Conservation (phyloP, 345 rosid genomes). For the Pugionium cornutum region DNA sequence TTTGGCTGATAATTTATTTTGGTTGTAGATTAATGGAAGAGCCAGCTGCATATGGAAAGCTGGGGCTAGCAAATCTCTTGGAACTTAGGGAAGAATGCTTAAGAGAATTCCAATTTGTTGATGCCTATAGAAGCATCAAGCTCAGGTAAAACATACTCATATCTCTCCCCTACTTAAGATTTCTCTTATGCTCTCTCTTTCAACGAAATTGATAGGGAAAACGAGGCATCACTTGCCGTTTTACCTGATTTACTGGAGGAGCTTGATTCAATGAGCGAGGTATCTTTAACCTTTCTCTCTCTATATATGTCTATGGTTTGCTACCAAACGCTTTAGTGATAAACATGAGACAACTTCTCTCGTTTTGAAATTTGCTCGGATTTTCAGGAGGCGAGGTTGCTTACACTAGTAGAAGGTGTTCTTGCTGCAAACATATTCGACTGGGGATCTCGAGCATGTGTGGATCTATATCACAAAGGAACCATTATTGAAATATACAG, state of each 20-base stretch:
- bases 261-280: conserved; percentile 90
- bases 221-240: conserved; percentile 98
- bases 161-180: conserved; percentile 15
- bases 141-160: conserved; percentile 56
- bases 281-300: conserved; percentile 33
- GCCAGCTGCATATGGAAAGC: conserved; percentile 97
- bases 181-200: conserved; percentile 21
- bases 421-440: conserved; percentile 98
- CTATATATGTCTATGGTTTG: neutral
- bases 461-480: conserved; percentile 96
- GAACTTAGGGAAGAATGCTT: conserved; percentile 97
- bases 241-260: conserved; percentile 83
- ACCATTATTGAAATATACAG: conserved; percentile 97
- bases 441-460: conserved; percentile 99
- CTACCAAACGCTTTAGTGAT: neutral
- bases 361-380: conserved; percentile 13
- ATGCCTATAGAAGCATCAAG: conserved; percentile 95
- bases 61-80: conserved; percentile 96
- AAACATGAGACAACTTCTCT: conserved; percentile 14
- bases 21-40: conserved; percentile 87
- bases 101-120: conserved; percentile 94
- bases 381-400: conserved; percentile 85
- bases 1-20: conserved; percentile 18
- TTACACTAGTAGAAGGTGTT: conserved; percentile 89
- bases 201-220: conserved; percentile 63